Evolutionary conservation across 176 grass and related monocot species (phyloP).

Genomic region (Phragmites australis): DNA sequence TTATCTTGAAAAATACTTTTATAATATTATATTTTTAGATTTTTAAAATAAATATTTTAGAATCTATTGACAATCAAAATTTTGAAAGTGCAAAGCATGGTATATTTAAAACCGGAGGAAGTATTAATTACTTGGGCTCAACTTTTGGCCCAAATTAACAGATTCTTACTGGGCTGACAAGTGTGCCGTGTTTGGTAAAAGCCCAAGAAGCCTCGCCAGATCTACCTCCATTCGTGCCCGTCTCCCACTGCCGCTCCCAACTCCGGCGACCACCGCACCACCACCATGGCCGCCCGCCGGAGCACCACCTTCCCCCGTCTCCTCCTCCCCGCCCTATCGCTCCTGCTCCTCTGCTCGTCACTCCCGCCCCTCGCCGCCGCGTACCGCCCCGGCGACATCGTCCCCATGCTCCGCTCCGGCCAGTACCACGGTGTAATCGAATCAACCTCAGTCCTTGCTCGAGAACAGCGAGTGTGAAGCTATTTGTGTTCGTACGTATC

Average conservation of each 20-base stretch:
- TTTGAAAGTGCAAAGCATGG: too few species aligned
- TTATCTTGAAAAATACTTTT: too few species aligned
- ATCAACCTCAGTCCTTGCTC: neutral
- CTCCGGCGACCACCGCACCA: constrained; percentile 35
- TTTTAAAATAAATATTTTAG: too few species aligned
- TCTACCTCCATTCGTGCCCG: constrained; percentile 2
- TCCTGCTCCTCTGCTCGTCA: constrained; percentile 36
- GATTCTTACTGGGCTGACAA: neutral
- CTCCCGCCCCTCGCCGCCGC: constrained; percentile 40
- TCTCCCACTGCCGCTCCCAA: constrained; percentile 7
- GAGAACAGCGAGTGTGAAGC: too few species aligned
- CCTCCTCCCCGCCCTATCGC: neutral
- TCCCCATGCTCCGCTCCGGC: constrained; percentile 82
- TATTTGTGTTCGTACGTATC: neutral
- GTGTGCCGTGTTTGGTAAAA: neutral
- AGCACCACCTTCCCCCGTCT: neutral
- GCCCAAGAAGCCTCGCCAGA: constrained; percentile 37
- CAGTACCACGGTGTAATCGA: constrained; percentile 84
- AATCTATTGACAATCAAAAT: too few species aligned
- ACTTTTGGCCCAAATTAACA: neutral
- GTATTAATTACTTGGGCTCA: neutral
- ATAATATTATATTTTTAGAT: too few species aligned
- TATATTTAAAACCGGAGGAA: too few species aligned
- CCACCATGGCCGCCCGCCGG: constrained; percentile 55
- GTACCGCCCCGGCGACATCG: constrained; percentile 83